Percentiles rank a stretch among this genome's conserved stretches.
phyloP scores from a whole-genome alignment of 352 stramenopile species.

The Phytophthora sansomeana region DNA sequence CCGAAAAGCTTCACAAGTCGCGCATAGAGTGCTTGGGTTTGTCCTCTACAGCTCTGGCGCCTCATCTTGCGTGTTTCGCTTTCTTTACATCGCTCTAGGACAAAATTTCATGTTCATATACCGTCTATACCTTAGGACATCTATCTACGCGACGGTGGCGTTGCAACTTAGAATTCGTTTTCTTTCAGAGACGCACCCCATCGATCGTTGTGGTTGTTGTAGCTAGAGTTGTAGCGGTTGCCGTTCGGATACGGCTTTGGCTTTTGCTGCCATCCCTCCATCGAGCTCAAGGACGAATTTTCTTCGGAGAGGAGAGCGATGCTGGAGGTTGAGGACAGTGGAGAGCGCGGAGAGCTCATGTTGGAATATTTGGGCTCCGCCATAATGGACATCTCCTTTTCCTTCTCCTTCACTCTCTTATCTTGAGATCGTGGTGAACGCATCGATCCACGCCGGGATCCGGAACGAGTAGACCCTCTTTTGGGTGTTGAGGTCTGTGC shows the following conservation, averaged over 20 bases:
- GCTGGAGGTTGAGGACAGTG: conserved; percentile 62
- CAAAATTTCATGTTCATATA: conserved; percentile 24
- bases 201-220: conserved; percentile 32
- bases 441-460: conserved; percentile 23
- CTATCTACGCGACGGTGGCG: conserved; percentile 1
- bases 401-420: conserved; percentile 21
- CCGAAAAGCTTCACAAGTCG: conserved; percentile 31
- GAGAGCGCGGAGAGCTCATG: conserved; percentile 67
- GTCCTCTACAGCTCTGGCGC: not conserved
- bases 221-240: conserved; percentile 23
- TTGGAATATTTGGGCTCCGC: conserved; percentile 41
- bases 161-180: conserved; percentile 36
- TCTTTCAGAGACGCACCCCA: conserved; percentile 48
- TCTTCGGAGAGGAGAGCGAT: conserved; percentile 68
- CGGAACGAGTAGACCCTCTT: conserved; percentile 23
- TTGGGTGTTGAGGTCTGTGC: conserved; percentile 17
- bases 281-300: conserved; percentile 40
- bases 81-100: conserved; percentile 13
- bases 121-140: conserved; percentile 28
- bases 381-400: conserved; percentile 43
- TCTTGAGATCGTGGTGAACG: conserved; percentile 28
- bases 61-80: not conserved
- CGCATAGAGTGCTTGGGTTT: conserved; percentile 2
- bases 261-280: conserved; percentile 34
- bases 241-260: conserved; percentile 30